Percentiles rank a stretch among this genome's conserved stretches.
These are phyloP conservation scores for Nicotiana obtusifolia DNA, from an alignment of 257 asterid genomes.

Conservation along the genomic window DNA sequence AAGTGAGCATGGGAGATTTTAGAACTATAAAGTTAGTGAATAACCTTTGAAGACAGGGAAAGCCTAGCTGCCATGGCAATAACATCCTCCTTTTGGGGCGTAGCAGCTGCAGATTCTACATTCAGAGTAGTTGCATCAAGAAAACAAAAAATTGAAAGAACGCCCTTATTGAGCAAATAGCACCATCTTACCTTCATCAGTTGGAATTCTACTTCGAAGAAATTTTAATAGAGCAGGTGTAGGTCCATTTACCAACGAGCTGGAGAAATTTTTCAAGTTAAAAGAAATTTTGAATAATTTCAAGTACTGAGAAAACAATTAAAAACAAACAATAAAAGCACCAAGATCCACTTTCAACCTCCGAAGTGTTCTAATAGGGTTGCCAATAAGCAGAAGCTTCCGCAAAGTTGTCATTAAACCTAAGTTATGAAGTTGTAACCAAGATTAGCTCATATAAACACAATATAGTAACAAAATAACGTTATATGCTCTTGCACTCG, in stretches of 20 bases:
- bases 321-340: slow-evolving; percentile 8
- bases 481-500: not conserved
- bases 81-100: slow-evolving; percentile 53
- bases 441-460: slow-evolving; percentile 2
- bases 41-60: slow-evolving; percentile 77
- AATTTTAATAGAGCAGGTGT: slow-evolving; percentile 71
- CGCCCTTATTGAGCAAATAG: slow-evolving; percentile 2
- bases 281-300: slow-evolving; percentile 2
- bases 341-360: slow-evolving; percentile 40
- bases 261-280: slow-evolving; percentile 25
- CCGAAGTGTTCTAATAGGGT: slow-evolving; percentile 86
- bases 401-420: slow-evolving; percentile 91
- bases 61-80: slow-evolving; percentile 66
- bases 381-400: slow-evolving; percentile 85
- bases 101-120: slow-evolving; percentile 55
- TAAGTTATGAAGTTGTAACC: slow-evolving; percentile 20
- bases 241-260: slow-evolving; percentile 90
- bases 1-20: slow-evolving; percentile 3
- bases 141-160: not conserved
- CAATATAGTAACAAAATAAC: not conserved
- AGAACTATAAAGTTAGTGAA: not conserved
- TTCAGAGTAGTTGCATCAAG: not conserved
- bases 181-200: slow-evolving; percentile 68
- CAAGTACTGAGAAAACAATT: slow-evolving; percentile 6
- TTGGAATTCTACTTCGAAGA: slow-evolving; percentile 86